Base-by-base conservation (phyloP, 352 stramenopile genomes). In the Elongisporangium anandrum region DNA sequence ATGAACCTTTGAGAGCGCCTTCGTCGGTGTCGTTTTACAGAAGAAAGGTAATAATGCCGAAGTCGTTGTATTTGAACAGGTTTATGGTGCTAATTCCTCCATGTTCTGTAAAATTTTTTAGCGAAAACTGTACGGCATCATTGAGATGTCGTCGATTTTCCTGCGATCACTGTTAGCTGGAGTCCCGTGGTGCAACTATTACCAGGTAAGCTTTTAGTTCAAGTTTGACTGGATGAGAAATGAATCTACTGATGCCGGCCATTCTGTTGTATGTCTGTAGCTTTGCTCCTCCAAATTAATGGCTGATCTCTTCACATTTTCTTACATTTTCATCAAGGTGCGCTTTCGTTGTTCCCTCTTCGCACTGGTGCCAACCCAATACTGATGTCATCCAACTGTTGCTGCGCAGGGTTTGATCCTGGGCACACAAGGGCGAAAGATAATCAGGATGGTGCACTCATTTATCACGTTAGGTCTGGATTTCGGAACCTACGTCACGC, bases 321-420 rank as follows among this genome's bases (percentile, higher is more conserved):
- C 72, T 12, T 94, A 94, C 61, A 73, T 92, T 47, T 80, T 89
- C 56, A 72, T 85, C 60, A 92, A 91, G 75, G 80, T 90, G 69
- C 19, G 29, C n/a, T 29, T 22, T 61, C 38, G 7, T 45, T 60
- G 54, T 15, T 15, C n/a, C 16, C 20, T 29, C 15, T 10, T 52
- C 17, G 9, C 20, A 52, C 24, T 34, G 24, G 7, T 34, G 38
- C n/a, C 57, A 54, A 53, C 22, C 38, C 9, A 0, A 16, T 65
- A 12, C 21, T 57, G 55, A 34, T 7, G 24, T 13, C 63, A 41
- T 59, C 10, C 16, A 19, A 53, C 38, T 52, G 8, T 51, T 15
- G 45, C 23, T 59, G 12, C 22, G 23, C 50, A 90, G 79, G 77
- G 75, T 12, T 60, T 92, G 38, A 69, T 88, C 52, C 68, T 90